Conservation (phyloP, 2,329 filamentous ascomycete genomes). For the Trichoderma koningiopsis region DNA sequence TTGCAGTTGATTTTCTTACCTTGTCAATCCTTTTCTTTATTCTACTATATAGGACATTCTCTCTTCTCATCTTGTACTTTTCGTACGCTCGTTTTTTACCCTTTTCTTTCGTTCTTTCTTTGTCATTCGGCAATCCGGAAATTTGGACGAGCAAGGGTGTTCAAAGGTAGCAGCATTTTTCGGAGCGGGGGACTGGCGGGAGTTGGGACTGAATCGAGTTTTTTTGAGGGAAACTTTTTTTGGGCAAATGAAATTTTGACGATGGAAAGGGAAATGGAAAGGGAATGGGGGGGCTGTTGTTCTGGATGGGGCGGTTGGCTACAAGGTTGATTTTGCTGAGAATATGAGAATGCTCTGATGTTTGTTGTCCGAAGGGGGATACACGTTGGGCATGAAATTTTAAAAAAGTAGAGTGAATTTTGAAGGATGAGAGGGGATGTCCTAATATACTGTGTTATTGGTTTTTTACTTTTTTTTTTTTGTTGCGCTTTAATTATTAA, state of each 20-base stretch:
- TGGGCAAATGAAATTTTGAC: conserved; percentile 7
- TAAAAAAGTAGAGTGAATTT: conserved; percentile 20
- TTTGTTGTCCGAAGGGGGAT: conserved; percentile 7
- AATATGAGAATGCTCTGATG: conserved; percentile 21
- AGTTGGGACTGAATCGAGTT: conserved; percentile 14
- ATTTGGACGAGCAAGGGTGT: conserved; percentile 13
- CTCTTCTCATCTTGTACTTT: conserved; percentile 20
- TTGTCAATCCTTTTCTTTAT: conserved; percentile 7
- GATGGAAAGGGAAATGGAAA: background rate
- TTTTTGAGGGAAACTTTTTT: conserved; percentile 7
- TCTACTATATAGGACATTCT: conserved; percentile 19
- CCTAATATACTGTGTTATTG: conserved; percentile 18
- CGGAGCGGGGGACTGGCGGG: conserved; percentile 20
- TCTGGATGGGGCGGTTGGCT: conserved; percentile 3
- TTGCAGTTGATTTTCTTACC: background rate
- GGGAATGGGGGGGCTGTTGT: background rate
- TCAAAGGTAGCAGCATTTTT: conserved; percentile 23
- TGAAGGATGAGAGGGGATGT: background rate
- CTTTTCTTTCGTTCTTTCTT: background rate
- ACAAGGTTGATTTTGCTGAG: conserved; percentile 14
- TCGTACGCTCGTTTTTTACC: conserved; percentile 11
- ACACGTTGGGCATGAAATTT: background rate
- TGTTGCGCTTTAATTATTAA: background rate
- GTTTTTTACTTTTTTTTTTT: conserved; percentile 3
- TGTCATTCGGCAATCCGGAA: background rate